These are phyloP conservation scores for Tetrahymena thermophila DNA, from an alignment of 73 alveolate genomes.

Conservation along the genomic window DNA sequence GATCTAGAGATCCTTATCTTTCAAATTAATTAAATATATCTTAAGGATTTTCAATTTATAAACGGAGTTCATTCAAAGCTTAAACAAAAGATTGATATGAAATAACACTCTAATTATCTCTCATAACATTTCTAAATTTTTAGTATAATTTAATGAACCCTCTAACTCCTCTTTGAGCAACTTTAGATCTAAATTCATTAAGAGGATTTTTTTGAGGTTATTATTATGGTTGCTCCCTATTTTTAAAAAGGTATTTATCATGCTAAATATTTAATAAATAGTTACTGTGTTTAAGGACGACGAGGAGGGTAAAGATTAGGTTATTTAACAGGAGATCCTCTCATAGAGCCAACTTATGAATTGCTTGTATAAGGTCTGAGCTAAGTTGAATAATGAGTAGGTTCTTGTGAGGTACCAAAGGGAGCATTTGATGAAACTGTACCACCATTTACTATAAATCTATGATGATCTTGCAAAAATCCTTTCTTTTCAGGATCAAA, in stretches of 20 bases:
- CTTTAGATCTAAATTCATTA: slow-evolving; percentile 57
- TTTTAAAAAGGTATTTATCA: neutral
- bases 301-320: slow-evolving; percentile 16
- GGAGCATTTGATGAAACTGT: slow-evolving; percentile 60
- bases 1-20: slow-evolving; percentile 72
- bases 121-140: slow-evolving; percentile 71
- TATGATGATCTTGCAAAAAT: slow-evolving; percentile 35
- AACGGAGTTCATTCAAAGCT: slow-evolving; percentile 50
- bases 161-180: slow-evolving; percentile 83
- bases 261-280: neutral
- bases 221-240: slow-evolving; percentile 13
- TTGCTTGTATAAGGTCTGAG: neutral
- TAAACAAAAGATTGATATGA: slow-evolving; percentile 68
- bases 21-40: slow-evolving; percentile 67
- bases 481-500: slow-evolving; percentile 45
- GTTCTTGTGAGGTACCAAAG: slow-evolving; percentile 58
- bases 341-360: slow-evolving; percentile 18
- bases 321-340: slow-evolving; percentile 3
- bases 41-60: slow-evolving; percentile 47
- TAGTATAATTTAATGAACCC: slow-evolving; percentile 81
- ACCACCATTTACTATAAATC: slow-evolving; percentile 36
- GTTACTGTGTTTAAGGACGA: neutral
- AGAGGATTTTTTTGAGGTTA: slow-evolving; percentile 46
- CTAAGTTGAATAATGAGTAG: neutral
- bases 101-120: slow-evolving; percentile 71